Evolutionary conservation across 306 rosid species (phyloP).

Genomic region (Medicago arabica): DNA sequence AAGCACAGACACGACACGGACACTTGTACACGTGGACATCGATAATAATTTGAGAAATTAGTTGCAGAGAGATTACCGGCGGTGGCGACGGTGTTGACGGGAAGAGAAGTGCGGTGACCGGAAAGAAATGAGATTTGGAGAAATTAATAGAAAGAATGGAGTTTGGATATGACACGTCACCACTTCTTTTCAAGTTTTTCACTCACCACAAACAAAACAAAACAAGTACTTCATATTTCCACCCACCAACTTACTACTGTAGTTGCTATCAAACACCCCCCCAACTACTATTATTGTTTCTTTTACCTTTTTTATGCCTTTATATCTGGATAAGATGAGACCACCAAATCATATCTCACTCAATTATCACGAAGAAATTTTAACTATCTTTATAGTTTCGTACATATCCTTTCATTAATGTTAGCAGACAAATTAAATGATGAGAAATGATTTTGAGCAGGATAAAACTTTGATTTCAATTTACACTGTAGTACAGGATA

Average conservation of each 20-base stretch:
- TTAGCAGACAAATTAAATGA: too few species aligned
- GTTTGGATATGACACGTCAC: constrained; percentile 45
- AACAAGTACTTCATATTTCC: background rate
- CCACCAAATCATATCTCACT: constrained; percentile 18
- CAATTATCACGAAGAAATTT: background rate
- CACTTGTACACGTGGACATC: too few species aligned
- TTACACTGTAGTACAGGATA: too few species aligned
- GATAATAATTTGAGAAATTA: too few species aligned
- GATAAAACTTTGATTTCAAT: too few species aligned
- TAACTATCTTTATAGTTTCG: too few species aligned
- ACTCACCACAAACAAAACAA: background rate
- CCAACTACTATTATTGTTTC: background rate
- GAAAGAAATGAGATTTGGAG: constrained; percentile 27
- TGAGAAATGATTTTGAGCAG: too few species aligned
- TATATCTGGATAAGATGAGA: constrained; percentile 32
- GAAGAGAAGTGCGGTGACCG: constrained; percentile 12
- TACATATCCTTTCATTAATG: too few species aligned
- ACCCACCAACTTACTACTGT: constrained; percentile 24
- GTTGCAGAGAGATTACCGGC: constrained; percentile 28
- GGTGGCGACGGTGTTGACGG: constrained; percentile 27
- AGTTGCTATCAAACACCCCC: constrained; percentile 37
- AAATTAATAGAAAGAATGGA: constrained; percentile 10
- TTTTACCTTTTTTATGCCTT: background rate
- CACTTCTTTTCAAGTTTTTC: background rate
- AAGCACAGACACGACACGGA: too few species aligned